These are phyloP conservation scores for Vararia minispora DNA, from an alignment of 768 basidiomycete genomes.

Conservation along the genomic window DNA sequence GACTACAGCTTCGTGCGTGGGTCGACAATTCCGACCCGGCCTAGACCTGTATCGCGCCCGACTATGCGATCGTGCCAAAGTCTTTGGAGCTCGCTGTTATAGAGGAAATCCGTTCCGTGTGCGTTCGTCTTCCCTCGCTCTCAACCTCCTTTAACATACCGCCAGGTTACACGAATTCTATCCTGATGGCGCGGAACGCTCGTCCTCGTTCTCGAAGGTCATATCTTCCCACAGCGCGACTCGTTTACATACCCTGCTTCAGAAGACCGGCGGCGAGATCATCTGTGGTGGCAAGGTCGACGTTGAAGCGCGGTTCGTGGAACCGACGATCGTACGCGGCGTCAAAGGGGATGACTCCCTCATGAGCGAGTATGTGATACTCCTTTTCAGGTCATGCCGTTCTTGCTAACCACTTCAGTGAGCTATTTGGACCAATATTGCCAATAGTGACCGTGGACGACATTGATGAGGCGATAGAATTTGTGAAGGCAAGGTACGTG, in stretches of 20 bases:
- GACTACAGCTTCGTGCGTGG: background rate
- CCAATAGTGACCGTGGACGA: conserved; percentile 59
- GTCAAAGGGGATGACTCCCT: conserved; percentile 53
- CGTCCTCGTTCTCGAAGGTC: conserved; percentile 39
- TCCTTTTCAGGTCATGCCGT: background rate
- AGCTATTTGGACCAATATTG: conserved; percentile 74
- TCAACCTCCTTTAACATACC: no score
- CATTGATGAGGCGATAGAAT: conserved; percentile 58
- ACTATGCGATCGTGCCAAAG: conserved; percentile 34
- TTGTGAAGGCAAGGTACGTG: conserved; percentile 44
- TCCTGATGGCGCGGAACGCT: conserved; percentile 30
- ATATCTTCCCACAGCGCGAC: conserved; percentile 39
- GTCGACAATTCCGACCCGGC: background rate
- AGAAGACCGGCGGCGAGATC: conserved; percentile 53
- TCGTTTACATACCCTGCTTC: conserved; percentile 49
- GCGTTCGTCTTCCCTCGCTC: no score
- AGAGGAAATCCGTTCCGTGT: no score
- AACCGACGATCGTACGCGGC: conserved; percentile 58
- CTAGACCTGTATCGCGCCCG: conserved; percentile 60
- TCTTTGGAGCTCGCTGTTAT: conserved; percentile 36
- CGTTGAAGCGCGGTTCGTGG: conserved; percentile 44
- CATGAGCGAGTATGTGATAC: conserved; percentile 53
- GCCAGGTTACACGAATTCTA: conserved; percentile 51
- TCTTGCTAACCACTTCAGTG: conserved; percentile 29
- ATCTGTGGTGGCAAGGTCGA: conserved; percentile 55